Evolutionary conservation across 306 rosid genomes (phyloP), one percentile per base, ranked within the genome.

Genomic region (Fragaria iinumae): DNA sequence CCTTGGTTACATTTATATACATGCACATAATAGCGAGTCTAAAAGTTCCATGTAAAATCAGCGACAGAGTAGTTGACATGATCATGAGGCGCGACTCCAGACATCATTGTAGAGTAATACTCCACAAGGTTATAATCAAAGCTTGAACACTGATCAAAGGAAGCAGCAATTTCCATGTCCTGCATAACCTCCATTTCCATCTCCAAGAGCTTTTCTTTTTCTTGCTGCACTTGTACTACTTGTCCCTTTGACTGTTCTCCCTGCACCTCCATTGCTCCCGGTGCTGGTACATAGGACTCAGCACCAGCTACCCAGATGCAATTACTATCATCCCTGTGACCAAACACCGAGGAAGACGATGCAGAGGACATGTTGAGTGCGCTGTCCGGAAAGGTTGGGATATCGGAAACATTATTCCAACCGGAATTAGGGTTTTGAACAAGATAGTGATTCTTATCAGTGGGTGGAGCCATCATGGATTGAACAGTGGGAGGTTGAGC

Each of bases 11-110:
- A 5, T 8, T 23, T 60, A 60, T 27, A 60, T 60, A 60, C 66
- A 60, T 25, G 41, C 10, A 60, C 38, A 29, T 2, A 60, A 4
- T 27, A 5, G 67, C 67, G 34, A 62, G 67, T 62, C 69, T 89
- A 87, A 85, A 87, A 86, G 79, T 80, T 83, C 93, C 96, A 91
- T 76, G 88, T 83, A 89, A 91, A 76, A 49, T 89, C 87, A 83
- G 80, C 82, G 82, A 82, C 77, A 66, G 84, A 83, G 64, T 80
- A 83, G 71, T 80, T 73, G 21, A 81, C 62, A 74, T 67, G 4
- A 67, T 91, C 90, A 60, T 84, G 64, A 76, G 85, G 76, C 80
- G 80, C 75, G 44, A 83, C 83, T 55, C 84, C 93, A 63, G 91
- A 83, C 74, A 72, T 67, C 64, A 85, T 80, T 48, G 88, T 77